Evolutionary conservation across 805 yeast genomes (phyloP).

Genomic region (Suhomyces faveliae): DNA sequence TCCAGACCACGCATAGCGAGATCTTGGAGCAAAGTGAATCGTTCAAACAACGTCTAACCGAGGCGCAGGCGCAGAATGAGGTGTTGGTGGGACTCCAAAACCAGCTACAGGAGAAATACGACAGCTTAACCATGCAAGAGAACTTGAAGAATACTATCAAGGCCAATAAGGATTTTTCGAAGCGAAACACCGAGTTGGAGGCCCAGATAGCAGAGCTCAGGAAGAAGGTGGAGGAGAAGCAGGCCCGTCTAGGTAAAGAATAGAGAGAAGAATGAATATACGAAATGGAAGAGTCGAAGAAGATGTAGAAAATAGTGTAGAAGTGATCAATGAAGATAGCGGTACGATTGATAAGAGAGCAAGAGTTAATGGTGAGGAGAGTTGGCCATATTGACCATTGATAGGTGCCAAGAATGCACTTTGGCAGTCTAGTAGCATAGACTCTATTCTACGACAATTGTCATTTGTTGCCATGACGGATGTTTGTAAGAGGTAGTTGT

Average conservation of each 20-base stretch:
- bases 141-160: conserved; percentile 18
- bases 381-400: too few relatives aligned
- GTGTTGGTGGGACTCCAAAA: conserved; percentile 6
- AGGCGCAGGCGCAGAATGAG: conserved; percentile 9
- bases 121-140: conserved; percentile 19
- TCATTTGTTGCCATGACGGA: too few relatives aligned
- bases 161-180: conserved; percentile 40
- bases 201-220: conserved; percentile 29
- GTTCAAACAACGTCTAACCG: conserved; percentile 14
- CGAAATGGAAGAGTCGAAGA: too few relatives aligned
- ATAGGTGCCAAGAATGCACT: too few relatives aligned
- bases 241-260: conserved; percentile 21
- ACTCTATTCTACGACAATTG: too few relatives aligned
- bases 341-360: too few relatives aligned
- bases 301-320: too few relatives aligned
- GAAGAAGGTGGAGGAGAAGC: conserved; percentile 26
- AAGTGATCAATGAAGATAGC: too few relatives aligned
- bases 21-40: conserved; percentile 34
- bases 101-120: conserved; percentile 13
- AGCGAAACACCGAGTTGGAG: conserved; percentile 25
- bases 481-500: too few relatives aligned
- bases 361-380: too few relatives aligned
- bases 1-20: conserved; percentile 37
- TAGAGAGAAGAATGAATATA: not conserved
- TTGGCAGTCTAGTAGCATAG: too few relatives aligned